Base-by-base conservation (phyloP, 2,329 filamentous ascomycete species). In the Fusarium staphyleae region DNA sequence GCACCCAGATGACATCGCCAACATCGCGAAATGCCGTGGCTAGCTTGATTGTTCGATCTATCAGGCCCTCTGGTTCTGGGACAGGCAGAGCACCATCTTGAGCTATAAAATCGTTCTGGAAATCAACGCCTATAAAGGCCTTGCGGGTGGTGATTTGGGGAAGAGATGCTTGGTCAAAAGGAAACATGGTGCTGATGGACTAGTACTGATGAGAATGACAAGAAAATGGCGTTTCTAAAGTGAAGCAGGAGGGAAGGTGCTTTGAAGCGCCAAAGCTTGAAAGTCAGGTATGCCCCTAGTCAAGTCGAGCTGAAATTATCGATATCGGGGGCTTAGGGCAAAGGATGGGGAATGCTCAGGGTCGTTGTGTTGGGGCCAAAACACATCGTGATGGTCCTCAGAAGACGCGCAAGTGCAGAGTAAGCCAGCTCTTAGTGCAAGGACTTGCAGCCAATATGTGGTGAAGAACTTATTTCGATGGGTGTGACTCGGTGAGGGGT, bases 71-170 rank as follows among this genome's bases (percentile, higher is more conserved):
- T 3, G 86, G 85, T 35, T 84, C 81, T 29, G 77, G 77, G 43
- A 93, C 84, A 11, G 86, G 82, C 15, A 97, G 74, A 19, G 86
- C 83, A 48, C 90, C 89, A 43, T 85, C 80, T 2, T 83, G 75
- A 6, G 85, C 80, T 52, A 96, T 76, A 67, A 98, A 96, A 71
- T 97, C 93, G 66, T 96, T 91, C 69, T 98, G 95, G 29, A 96
- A 84, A 67, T 96, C 93, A 60, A 97, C 81, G 14, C 96, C 77
- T 15, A 98, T 78, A 35, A 99, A 80, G 1, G 91, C 93, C 74
- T 83, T 84, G 44, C 85, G 80, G 8, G 84, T 84, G 24, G 74
- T 77, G 45, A 88, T 73, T 41, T 81, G 75, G 10, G 85, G 85
- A 15, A 87, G 75, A 29, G 78, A 75, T 37, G 80, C 72, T 32